Evolutionary conservation across 371 early-diverging fungal species (phyloP).

Genomic region (Syncephalastrum sp.): DNA sequence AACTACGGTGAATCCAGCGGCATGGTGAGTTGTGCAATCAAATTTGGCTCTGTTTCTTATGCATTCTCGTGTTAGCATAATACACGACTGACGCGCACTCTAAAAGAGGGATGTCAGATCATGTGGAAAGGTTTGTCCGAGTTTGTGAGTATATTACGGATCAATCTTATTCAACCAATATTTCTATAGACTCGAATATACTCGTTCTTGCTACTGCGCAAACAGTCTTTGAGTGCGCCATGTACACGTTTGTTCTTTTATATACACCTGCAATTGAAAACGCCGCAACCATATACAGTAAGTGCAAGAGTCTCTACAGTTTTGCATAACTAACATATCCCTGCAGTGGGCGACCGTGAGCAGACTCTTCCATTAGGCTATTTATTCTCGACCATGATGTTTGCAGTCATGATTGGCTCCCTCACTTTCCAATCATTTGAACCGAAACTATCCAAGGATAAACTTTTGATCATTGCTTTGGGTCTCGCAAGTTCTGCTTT

Average conservation of each 20-base stretch:
- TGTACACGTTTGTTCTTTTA: slow-evolving; percentile 82
- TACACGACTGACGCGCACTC: slow-evolving; percentile 9
- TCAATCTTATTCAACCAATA: neutral
- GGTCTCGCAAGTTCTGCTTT: slow-evolving; percentile 37
- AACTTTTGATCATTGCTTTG: slow-evolving; percentile 27
- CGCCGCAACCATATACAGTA: slow-evolving; percentile 14
- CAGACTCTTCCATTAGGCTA: slow-evolving; percentile 53
- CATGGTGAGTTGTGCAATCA: slow-evolving; percentile 14
- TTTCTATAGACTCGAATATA: slow-evolving; percentile 47
- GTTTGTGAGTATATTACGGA: neutral
- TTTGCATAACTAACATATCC: neutral
- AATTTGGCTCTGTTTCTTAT: neutral
- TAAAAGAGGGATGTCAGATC: slow-evolving; percentile 13
- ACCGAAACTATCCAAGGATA: slow-evolving; percentile 22
- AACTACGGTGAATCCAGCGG: slow-evolving; percentile 63
- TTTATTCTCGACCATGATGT: slow-evolving; percentile 74
- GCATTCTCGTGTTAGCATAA: slow-evolving; percentile 1
- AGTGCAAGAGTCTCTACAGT: neutral
- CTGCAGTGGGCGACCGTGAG: neutral
- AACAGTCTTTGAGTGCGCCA: slow-evolving; percentile 74
- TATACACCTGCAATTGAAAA: slow-evolving; percentile 72
- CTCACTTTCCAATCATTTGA: slow-evolving; percentile 57
- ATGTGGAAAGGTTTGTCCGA: slow-evolving; percentile 37
- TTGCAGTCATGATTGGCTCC: slow-evolving; percentile 74
- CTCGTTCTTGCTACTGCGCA: slow-evolving; percentile 69